A percentile compares a stretch with the other conserved stretches of the same genome.
phyloP scores from a whole-genome alignment of 305 asterid species.

The Fraxinus nigra region DNA sequence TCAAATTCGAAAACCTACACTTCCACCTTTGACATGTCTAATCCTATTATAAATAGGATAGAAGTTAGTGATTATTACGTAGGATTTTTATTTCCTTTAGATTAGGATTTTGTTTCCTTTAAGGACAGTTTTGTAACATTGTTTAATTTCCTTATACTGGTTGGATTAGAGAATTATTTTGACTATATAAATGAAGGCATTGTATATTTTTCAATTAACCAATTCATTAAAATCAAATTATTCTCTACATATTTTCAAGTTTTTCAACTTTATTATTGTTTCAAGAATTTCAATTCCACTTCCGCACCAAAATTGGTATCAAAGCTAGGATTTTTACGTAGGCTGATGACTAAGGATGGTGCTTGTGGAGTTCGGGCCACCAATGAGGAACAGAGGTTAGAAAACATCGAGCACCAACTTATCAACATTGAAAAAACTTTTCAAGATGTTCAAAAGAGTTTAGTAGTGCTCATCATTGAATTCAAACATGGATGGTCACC shows the following conservation, averaged over 20 bases:
- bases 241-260: not conserved
- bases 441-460: not conserved
- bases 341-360: not conserved
- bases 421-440: not conserved
- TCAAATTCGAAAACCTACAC: not conserved
- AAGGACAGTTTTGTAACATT: not conserved
- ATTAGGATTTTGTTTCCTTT: not conserved
- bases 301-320: not conserved
- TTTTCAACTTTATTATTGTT: not conserved
- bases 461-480: not conserved
- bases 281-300: not conserved
- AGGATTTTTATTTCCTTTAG: not conserved
- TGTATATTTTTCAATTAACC: not conserved
- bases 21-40: not conserved
- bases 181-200: not conserved
- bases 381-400: not conserved
- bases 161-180: not conserved
- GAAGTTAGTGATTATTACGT: not conserved
- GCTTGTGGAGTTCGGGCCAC: not conserved
- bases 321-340: not conserved
- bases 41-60: not conserved
- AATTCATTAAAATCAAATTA: not conserved
- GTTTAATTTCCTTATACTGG: not conserved
- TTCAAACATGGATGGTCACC: not conserved
- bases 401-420: not conserved